Conservation (phyloP, 2,329 filamentous ascomycete species). For the Stachybotrys chartarum region DNA sequence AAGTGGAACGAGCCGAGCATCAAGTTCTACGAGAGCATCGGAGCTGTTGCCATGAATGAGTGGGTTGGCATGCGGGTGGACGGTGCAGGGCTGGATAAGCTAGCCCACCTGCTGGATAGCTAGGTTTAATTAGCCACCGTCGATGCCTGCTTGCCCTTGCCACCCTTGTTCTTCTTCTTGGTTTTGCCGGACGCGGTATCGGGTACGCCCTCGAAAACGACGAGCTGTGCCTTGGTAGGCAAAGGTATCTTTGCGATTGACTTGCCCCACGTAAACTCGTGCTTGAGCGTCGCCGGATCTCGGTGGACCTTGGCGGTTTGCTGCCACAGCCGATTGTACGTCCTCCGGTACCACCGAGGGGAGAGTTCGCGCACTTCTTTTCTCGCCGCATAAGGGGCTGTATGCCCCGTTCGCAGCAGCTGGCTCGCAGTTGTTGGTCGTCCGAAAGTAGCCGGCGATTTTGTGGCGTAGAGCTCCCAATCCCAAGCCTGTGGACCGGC, state of each 20-base stretch:
- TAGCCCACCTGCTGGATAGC: constrained; percentile 39
- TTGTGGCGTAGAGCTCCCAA: constrained; percentile 35
- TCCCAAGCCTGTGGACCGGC: constrained; percentile 20
- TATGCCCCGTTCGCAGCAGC: constrained; percentile 25
- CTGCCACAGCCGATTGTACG: constrained; percentile 40
- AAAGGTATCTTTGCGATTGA: constrained; percentile 15
- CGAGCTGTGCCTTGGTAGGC: constrained; percentile 25
- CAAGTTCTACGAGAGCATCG: constrained; percentile 71
- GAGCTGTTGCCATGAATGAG: constrained; percentile 59
- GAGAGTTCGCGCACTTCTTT: constrained; percentile 24
- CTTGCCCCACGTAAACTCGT: constrained; percentile 41
- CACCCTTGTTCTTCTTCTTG: constrained; percentile 17
- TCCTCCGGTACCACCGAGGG: constrained; percentile 35
- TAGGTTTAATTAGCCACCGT: not conserved
- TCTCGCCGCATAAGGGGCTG: constrained; percentile 27
- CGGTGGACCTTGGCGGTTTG: constrained; percentile 34
- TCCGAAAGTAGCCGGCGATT: constrained; percentile 31
- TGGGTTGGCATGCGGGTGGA: constrained; percentile 75
- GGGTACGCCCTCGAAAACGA: constrained; percentile 40
- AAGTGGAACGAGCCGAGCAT: constrained; percentile 93
- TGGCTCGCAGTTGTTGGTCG: constrained; percentile 23
- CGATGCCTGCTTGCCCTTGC: constrained; percentile 1
- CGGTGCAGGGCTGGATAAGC: constrained; percentile 52
- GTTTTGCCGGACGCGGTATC: not conserved
- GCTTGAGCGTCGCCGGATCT: constrained; percentile 18